phyloP scores from a whole-genome alignment of 2,329 filamentous ascomycete species.

The Ilyonectria mors-panacis region DNA sequence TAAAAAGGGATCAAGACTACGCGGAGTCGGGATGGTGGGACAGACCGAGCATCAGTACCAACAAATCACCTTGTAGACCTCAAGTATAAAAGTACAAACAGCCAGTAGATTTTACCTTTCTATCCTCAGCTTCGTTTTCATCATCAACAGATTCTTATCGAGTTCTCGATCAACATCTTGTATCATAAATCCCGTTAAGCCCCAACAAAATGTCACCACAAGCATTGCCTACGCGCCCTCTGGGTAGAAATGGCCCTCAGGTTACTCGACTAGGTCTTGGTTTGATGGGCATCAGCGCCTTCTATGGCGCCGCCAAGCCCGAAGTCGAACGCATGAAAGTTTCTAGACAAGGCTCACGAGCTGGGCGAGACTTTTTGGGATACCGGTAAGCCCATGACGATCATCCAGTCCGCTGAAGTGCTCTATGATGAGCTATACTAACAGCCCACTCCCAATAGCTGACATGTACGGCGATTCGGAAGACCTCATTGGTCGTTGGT shows the following conservation, averaged over 20 bases:
- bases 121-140: too few species aligned
- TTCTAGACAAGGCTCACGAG: slow-evolving; percentile 9
- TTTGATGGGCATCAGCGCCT: slow-evolving; percentile 23
- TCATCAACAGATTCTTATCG: too few species aligned
- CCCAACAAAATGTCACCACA: neutral
- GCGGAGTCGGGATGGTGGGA: too few species aligned
- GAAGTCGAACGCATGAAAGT: neutral
- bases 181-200: too few species aligned
- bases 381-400: neutral
- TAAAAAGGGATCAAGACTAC: too few species aligned
- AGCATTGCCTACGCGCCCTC: slow-evolving; percentile 1
- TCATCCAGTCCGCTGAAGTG: neutral
- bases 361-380: slow-evolving; percentile 7
- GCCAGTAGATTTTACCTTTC: too few species aligned
- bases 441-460: neutral
- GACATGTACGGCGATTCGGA: slow-evolving; percentile 60
- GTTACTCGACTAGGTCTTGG: slow-evolving; percentile 14
- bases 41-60: too few species aligned
- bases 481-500: slow-evolving; percentile 61
- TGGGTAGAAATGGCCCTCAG: slow-evolving; percentile 14
- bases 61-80: too few species aligned
- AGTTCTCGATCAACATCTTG: too few species aligned
- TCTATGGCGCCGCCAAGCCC: slow-evolving; percentile 6
- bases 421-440: too few species aligned
- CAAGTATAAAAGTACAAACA: too few species aligned